Conservation (phyloP, 176 grass and related monocot genomes). For the Juncus inflexus region DNA sequence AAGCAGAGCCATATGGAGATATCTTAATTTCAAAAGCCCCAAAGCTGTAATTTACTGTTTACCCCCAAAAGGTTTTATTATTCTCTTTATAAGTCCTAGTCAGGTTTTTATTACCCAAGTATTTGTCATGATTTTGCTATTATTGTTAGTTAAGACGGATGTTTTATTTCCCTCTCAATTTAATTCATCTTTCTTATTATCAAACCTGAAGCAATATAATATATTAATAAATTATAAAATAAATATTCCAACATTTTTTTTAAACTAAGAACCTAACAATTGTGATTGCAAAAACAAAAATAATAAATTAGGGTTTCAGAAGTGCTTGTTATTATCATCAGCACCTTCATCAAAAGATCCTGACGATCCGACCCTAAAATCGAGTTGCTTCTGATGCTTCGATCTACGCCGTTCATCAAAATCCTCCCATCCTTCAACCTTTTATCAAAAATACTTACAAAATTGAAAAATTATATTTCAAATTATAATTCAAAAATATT, state of each 20-base stretch:
- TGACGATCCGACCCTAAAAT: slow-evolving; percentile 89
- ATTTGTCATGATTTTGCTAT: too few relatives aligned
- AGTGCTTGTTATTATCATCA: slow-evolving; percentile 48
- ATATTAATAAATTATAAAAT: too few relatives aligned
- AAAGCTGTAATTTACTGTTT: slow-evolving; percentile 50
- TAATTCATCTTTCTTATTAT: too few relatives aligned
- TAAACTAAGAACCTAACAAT: too few relatives aligned
- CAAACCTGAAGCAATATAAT: too few relatives aligned
- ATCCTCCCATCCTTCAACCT: slow-evolving; percentile 91
- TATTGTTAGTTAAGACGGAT: too few relatives aligned
- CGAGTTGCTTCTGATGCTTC: slow-evolving; percentile 95
- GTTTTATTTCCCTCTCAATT: too few relatives aligned
- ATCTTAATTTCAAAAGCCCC: slow-evolving; percentile 66
- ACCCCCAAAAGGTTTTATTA: neutral
- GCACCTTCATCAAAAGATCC: slow-evolving; percentile 91
- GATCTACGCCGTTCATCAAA: slow-evolving; percentile 67
- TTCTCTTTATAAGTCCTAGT: neutral
- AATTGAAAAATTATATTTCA: neutral
- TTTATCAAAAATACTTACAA: neutral
- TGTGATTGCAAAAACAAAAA: too few relatives aligned
- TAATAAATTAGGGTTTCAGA: neutral
- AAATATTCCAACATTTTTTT: too few relatives aligned
- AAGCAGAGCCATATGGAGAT: slow-evolving; percentile 51
- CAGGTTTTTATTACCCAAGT: neutral
- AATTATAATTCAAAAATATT: neutral